Base-by-base conservation (phyloP, 1,284 basidiomycete genomes). In the Heliocybe sulcata region DNA sequence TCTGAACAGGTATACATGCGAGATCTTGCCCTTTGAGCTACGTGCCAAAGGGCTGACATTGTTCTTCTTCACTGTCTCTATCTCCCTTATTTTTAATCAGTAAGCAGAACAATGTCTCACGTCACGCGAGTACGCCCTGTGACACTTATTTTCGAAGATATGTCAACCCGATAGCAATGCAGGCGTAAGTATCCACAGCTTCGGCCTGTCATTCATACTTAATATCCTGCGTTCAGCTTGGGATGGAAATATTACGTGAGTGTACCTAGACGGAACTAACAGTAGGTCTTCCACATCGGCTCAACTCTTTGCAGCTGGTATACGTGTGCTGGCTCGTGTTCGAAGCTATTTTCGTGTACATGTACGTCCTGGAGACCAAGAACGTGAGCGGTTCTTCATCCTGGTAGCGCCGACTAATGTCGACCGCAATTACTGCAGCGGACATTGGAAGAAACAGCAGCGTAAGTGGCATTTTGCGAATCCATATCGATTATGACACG, bases 1-100 rank as follows among this genome's bases (percentile, higher is more conserved):
- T 8, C 47, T 22, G 23, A 26, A 6, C 27, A 49, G 47, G 14
- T 69, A 69, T 55, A 66, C 64, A 2, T 59, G 67, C 29, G 72
- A 75, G 58, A 70, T 75, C 49, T 57, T 68, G n/a, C 72, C 72
- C 1, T 69, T 64, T 59, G 42, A 55, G 0, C 59, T 75, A n/a
- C 65, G 71, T n/a, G 65, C 72, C 31, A 73, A 72, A 58, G 67
- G 47, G 4, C 51, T 45, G 29, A 72, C 72, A 58, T 47, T 63
- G 26, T 61, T 60, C 56, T 60, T 55, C 51, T 62, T 69, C 53
- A 55, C 64, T 1, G 58, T 68, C 52, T 61, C 59, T 9, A 51
- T 59, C 23, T 64, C 70, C 0, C 64, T 70, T 27, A 62, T 67
- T 2, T 71, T 74, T 67, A 76, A 75, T 59, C 72, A 75, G 59